Conservation (phyloP, 345 rosid genomes). For the Passiflora organensis region DNA sequence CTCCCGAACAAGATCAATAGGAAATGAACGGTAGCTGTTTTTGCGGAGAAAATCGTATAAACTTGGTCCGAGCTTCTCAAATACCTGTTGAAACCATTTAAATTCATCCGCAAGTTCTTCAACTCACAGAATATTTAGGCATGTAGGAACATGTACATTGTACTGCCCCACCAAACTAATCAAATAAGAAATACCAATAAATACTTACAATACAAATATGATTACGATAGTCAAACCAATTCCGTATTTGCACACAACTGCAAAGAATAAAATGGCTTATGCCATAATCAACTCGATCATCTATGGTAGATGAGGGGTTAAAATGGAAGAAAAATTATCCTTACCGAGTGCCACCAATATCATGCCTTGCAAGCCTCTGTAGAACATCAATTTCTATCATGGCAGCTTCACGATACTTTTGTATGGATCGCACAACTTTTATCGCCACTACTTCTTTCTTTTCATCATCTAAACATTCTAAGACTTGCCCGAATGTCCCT, state of each 20-base stretch:
- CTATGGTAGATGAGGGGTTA: constrained; percentile 14
- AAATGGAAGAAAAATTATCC: constrained; percentile 13
- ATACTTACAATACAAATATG: constrained; percentile 32
- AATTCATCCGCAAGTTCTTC: constrained; percentile 23
- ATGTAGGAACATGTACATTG: constrained; percentile 13
- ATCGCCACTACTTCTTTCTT: constrained; percentile 24
- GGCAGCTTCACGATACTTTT: constrained; percentile 30
- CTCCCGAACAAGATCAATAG: constrained; percentile 27
- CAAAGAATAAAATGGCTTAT: constrained; percentile 39
- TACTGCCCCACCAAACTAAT: constrained; percentile 30
- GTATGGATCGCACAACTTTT: constrained; percentile 28
- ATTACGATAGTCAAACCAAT: constrained; percentile 35
- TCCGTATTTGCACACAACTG: constrained; percentile 35
- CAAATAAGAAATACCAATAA: constrained; percentile 23
- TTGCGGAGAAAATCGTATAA: constrained; percentile 28
- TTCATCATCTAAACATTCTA: constrained; percentile 26
- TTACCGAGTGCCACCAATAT: constrained; percentile 18
- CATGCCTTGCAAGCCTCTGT: constrained; percentile 26
- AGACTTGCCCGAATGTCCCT: constrained; percentile 29
- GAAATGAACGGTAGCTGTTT: constrained; percentile 28
- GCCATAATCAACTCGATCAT: constrained; percentile 35
- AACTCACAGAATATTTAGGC: constrained; percentile 39
- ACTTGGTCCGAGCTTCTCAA: constrained; percentile 29
- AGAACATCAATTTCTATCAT: constrained; percentile 31
- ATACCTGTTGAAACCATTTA: constrained; percentile 25